A percentile compares a stretch with the other conserved stretches of the same genome.
phyloP scores from a whole-genome alignment of 1,139 yeast species.

The Pichia sp. region DNA sequence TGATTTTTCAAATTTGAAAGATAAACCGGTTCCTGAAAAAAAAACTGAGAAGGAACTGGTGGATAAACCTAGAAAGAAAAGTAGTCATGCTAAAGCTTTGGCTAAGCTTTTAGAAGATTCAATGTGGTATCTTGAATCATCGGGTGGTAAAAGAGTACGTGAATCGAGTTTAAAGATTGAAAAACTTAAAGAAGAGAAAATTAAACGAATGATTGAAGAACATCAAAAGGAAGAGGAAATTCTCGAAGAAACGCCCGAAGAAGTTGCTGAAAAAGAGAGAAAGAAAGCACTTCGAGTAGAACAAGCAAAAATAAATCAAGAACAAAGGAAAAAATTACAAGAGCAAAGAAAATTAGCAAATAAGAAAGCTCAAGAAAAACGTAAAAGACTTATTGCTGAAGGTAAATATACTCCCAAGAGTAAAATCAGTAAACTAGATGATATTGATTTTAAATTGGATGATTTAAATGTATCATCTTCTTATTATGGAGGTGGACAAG shows the following conservation, averaged over 20 bases:
- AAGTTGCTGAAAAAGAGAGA: slow-evolving; percentile 10
- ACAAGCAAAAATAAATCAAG: not conserved
- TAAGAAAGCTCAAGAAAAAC: slow-evolving; percentile 3
- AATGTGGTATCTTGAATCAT: slow-evolving; percentile 11
- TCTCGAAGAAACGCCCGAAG: slow-evolving; percentile 5
- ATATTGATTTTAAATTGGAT: slow-evolving; percentile 3
- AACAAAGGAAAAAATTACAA: slow-evolving; percentile 1
- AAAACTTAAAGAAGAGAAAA: slow-evolving; percentile 8
- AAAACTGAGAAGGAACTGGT: not conserved
- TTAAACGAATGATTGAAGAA: slow-evolving; percentile 8
- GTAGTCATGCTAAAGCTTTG: not conserved
- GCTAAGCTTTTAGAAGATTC: slow-evolving; percentile 11
- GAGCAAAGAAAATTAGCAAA: slow-evolving; percentile 6
- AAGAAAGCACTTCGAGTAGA: slow-evolving; percentile 3
- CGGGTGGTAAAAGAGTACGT: slow-evolving; percentile 8
- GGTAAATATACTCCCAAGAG: slow-evolving; percentile 10
- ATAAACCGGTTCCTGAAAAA: too few relatives aligned
- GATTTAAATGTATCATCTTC: slow-evolving; percentile 5
- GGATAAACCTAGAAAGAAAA: not conserved
- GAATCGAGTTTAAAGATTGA: slow-evolving; percentile 12
- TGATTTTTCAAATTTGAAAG: too few relatives aligned
- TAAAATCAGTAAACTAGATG: not conserved
- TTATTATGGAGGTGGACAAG: slow-evolving; percentile 19
- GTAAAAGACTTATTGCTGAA: slow-evolving; percentile 10
- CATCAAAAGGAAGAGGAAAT: slow-evolving; percentile 1